phyloP scores from a whole-genome alignment of 164 flowering plant genomes.

The Vitis rupestris region DNA sequence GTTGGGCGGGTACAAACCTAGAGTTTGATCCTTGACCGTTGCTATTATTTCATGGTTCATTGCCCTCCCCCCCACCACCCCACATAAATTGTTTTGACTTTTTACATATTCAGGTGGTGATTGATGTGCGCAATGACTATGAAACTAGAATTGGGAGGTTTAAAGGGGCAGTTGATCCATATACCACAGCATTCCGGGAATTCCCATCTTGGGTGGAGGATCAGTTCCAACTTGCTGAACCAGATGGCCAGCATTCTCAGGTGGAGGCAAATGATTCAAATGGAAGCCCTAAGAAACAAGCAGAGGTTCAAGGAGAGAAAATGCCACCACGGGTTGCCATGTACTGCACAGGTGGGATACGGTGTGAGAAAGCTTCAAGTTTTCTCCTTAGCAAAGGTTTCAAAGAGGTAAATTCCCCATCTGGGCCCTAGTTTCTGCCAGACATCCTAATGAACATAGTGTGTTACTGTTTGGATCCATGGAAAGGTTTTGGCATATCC shows the following conservation, averaged over 20 bases:
- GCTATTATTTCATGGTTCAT: not conserved
- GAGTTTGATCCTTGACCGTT: not conserved
- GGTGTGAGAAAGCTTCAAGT: conserved; percentile 98
- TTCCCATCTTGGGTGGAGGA: conserved; percentile 93
- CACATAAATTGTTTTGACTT: not conserved
- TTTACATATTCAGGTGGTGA: conserved; percentile 59
- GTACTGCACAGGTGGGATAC: conserved; percentile 98
- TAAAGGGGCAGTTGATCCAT: conserved; percentile 93
- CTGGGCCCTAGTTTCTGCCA: conserved; percentile 4
- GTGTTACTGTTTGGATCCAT: too few species aligned
- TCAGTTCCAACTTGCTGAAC: conserved; percentile 35
- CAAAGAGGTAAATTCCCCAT: conserved; percentile 63
- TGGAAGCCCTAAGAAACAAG: conserved; percentile 14
- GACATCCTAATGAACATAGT: too few species aligned
- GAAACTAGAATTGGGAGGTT: conserved; percentile 93
- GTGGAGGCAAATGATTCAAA: conserved; percentile 20
- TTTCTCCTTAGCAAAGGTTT: conserved; percentile 86
- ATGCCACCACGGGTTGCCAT: conserved; percentile 77
- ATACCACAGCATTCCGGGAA: conserved; percentile 77
- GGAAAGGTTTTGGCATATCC: not conserved
- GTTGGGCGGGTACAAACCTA: too few species aligned
- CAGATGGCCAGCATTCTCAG: conserved; percentile 17
- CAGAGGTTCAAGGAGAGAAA: conserved; percentile 22
- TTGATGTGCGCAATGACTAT: conserved; percentile 87
- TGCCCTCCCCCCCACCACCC: too few species aligned